A percentile compares a stretch with the other conserved stretches of the same genome.
Evolutionary conservation across 768 basidiomycete genomes (phyloP).

Genomic region (Tricholoma sp.): DNA sequence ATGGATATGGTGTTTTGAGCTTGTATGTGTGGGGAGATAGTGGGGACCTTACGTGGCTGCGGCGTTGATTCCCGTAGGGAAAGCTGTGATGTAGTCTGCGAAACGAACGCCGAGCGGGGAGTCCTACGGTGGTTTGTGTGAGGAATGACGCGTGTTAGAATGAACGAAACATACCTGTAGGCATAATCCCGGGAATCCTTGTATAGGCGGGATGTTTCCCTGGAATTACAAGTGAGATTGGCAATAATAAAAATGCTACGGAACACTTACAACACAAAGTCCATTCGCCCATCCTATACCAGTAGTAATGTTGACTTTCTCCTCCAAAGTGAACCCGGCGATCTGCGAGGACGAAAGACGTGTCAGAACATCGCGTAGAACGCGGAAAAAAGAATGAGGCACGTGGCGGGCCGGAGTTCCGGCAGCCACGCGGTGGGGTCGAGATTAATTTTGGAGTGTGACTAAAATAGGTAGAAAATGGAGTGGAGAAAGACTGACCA

Average conservation of each 20-base stretch:
- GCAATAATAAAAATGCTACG: background rate
- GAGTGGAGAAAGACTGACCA: constrained; percentile 30
- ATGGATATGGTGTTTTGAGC: no score
- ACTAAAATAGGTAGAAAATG: background rate
- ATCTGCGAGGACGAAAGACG: constrained; percentile 26
- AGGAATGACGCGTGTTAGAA: background rate
- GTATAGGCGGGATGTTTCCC: constrained; percentile 56
- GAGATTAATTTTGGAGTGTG: background rate
- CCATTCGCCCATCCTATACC: constrained; percentile 65
- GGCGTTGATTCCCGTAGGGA: constrained; percentile 80
- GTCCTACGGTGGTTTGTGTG: constrained; percentile 32
- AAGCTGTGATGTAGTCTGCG: constrained; percentile 68
- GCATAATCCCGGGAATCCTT: constrained; percentile 66
- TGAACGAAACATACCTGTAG: constrained; percentile 43
- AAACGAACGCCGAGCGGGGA: constrained; percentile 76
- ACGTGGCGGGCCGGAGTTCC: background rate
- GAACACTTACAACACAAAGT: constrained; percentile 54
- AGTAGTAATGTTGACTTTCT: constrained; percentile 62
- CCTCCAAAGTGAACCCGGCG: constrained; percentile 46
- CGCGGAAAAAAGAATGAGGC: background rate
- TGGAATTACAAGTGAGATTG: constrained; percentile 8
- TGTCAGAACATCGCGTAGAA: background rate
- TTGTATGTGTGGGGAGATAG: no score
- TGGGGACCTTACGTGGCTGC: constrained; percentile 68
- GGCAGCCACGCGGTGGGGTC: background rate